Percentiles rank a stretch among this genome's conserved stretches.
These are phyloP conservation scores for Phialophora macrospora DNA, from an alignment of 2,329 filamentous ascomycete genomes.

Conservation along the genomic window DNA sequence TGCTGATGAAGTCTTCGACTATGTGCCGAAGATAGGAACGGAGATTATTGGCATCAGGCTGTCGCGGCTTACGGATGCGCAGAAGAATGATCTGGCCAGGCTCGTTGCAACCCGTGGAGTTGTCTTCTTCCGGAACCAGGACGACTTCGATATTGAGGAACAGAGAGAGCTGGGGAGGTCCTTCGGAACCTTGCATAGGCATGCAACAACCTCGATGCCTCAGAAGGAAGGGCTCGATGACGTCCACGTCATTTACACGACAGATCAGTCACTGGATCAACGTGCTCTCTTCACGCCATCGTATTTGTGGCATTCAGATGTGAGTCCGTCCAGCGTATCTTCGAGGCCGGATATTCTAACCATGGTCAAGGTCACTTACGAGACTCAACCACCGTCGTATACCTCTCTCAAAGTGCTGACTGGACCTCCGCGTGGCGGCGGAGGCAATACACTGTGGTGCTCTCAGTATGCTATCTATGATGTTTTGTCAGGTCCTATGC, in stretches of 20 bases:
- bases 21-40: conserved; percentile 45
- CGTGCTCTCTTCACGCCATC: conserved; percentile 60
- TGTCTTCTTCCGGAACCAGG: conserved; percentile 70
- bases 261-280: conserved; percentile 59
- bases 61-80: conserved; percentile 59
- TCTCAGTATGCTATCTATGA: conserved; percentile 71
- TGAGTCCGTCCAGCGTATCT: conserved; percentile 37
- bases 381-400: conserved; percentile 67
- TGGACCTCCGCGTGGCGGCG: conserved; percentile 62
- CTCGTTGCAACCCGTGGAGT: conserved; percentile 71
- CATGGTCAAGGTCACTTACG: conserved; percentile 62
- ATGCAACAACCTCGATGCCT: conserved; percentile 59
- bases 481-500: conserved; percentile 58
- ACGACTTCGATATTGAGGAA: conserved; percentile 54
- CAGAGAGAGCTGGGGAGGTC: conserved; percentile 70
- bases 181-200: conserved; percentile 63
- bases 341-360: conserved; percentile 3
- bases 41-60: conserved; percentile 54
- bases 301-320: conserved; percentile 64
- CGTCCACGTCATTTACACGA: conserved; percentile 66
- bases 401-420: conserved; percentile 62
- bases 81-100: conserved; percentile 70
- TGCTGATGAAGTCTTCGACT: conserved; percentile 61
- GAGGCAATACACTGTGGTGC: conserved; percentile 67
- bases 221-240: conserved; percentile 56